Conservation (phyloP, 176 grass and related monocot species). For the Dendrocalamus sinicus region DNA sequence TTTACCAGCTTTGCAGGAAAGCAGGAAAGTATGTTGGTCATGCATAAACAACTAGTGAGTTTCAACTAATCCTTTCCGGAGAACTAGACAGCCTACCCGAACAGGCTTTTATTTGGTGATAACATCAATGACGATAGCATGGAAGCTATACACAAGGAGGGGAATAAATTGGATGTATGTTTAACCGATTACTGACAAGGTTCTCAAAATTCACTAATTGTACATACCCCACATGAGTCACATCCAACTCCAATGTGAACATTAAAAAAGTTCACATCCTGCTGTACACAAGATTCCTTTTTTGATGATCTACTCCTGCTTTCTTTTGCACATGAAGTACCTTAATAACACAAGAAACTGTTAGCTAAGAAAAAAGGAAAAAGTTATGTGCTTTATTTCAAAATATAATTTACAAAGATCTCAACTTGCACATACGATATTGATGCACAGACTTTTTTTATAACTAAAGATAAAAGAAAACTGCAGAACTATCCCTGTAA, state of each 20-base stretch:
- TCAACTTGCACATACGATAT: slow-evolving; percentile 28
- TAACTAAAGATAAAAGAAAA: neutral
- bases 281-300: neutral
- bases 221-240: slow-evolving; percentile 92
- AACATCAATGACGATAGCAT: neutral
- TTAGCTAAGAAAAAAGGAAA: neutral
- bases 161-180: slow-evolving; percentile 4
- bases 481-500: neutral
- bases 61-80: slow-evolving; percentile 11
- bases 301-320: slow-evolving; percentile 19
- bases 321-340: slow-evolving; percentile 49
- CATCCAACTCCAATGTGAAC: slow-evolving; percentile 80
- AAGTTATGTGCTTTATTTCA: slow-evolving; percentile 6
- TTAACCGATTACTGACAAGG: slow-evolving; percentile 12
- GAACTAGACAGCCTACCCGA: slow-evolving; percentile 10
- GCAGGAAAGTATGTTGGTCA: neutral
- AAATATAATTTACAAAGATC: slow-evolving; percentile 39
- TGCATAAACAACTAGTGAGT: slow-evolving; percentile 1
- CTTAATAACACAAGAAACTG: slow-evolving; percentile 35
- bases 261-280: slow-evolving; percentile 37
- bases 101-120: neutral
- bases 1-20: neutral
- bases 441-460: neutral
- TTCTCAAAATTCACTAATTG: neutral
- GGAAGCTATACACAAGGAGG: neutral